Base-by-base conservation (phyloP, 352 stramenopile genomes). In the Phytopythium helicoides region DNA sequence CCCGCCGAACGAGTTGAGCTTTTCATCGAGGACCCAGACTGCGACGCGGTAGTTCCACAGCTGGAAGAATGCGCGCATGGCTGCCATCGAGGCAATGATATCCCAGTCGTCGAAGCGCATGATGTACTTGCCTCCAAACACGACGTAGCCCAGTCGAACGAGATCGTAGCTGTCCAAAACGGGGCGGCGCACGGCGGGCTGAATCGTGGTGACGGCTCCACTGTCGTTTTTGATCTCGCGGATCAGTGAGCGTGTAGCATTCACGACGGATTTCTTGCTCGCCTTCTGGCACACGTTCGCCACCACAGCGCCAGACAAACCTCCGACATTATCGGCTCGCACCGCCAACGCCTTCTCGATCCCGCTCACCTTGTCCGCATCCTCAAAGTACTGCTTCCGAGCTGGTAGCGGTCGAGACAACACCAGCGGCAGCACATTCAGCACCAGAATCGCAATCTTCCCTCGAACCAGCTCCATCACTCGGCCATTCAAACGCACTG, bases 1-100 rank as follows among this genome's bases (percentile, higher is more conserved):
- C 1, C 14, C 14, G 21, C 6, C 45, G 1, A 38, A 37, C 40
- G 33, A 46, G 6, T 39, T 46, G 12, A 51, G 38, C 28, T 47
- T 52, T 10, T 59, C 45, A 1, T 50, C 46, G 12, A 68, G 49
- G n/a, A n/a, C 45, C 56, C 52, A 69, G 22, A 60, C 58, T 1
- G 47, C 18, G 5, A 69, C 57, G 10, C 62, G 62, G 35, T 66
- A 46, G 26, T 66, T 66, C 58, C 62, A 71, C 21, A 66, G 44
- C 15, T 54, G 25, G 21, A 47, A 66, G 26, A 54, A 54, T 5
- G 37, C 31, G 3, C 58, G 52, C 9, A 66, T 8, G 1, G 48
- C 41, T 0, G 49, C 46, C 37, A 71, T 36, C 1, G 58, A 35
- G 6, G 53, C 46, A n/a, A 66, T 9, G 7, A 56, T n/a, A 33